Evolutionary conservation across 1,284 basidiomycete species (phyloP), one percentile per base, ranked within the genome.

Genomic region (Kalmanozyma brasiliensis): DNA sequence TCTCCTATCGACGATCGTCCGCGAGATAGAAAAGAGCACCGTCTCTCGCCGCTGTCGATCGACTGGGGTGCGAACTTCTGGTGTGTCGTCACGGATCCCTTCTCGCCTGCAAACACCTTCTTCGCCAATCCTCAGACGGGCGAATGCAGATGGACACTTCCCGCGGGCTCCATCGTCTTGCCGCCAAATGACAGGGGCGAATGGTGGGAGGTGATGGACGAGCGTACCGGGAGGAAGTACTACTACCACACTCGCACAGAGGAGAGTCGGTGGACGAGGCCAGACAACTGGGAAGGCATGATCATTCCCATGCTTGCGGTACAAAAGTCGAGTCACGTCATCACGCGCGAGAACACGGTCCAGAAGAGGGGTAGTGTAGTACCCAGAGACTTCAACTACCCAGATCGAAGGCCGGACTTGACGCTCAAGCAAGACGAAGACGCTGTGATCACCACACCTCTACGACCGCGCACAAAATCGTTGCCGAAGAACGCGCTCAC

Each of bases 171-270:
- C 49, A 93, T 93, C 81, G 89, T 94, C 1, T 84, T 97, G 32
- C 94, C 93, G 22, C 90, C 91, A 8, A 90, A 86, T 61, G 86
- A 87, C 3, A 88, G 91, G 30, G 94, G 94, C 42, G 92, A 95
- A 81, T 97, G 93, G 93, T 95, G 93, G 92, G 93, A 96, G 82
- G 86, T 96, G 67, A 85, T 86, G 38, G 93, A 95, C 82, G 89
- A 91, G 33, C 86, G 88, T 29, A 86, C 89, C 35, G 89, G 90
- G 33, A 84, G 93, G 56, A 89, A 91, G 13, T 97, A 97, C 82
- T 97, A 93, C 83, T 94, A 94, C 83, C 92, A 92, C 77, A 96
- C 93, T 1, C 88, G 91, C 80, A 89, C 91, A 1, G 89, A 89
- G 4, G 89, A 91, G 74, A 94, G 92, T 3, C 89, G 91, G 32